Conservation (phyloP, 2,329 filamentous ascomycete species). For the Hypoxylon sp. region DNA sequence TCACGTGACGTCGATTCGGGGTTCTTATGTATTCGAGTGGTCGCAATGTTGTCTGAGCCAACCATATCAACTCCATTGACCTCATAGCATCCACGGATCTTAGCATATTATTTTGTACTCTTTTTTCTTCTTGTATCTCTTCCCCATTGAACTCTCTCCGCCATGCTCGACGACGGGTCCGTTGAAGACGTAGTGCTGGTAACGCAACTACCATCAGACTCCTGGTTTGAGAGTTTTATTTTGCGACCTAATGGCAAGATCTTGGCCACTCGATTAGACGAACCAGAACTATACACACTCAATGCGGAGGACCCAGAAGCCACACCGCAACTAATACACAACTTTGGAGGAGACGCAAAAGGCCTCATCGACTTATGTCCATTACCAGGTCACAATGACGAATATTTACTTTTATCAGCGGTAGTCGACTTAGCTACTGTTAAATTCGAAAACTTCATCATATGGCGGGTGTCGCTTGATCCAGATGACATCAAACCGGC, state of each 20-base stretch:
- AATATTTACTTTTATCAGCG: conserved; percentile 42
- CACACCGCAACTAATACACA: conserved; percentile 40
- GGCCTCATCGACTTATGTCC: conserved; percentile 42
- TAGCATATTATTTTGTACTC: no score
- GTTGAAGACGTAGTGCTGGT: conserved; percentile 42
- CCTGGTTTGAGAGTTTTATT: conserved; percentile 46
- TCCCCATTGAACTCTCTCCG: conserved; percentile 3
- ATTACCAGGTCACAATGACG: conserved; percentile 40
- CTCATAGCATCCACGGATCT: conserved; percentile 5
- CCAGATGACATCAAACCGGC: conserved; percentile 44
- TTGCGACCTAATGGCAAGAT: conserved; percentile 45
- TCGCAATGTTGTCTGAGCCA: conserved; percentile 24
- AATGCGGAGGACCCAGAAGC: conserved; percentile 41
- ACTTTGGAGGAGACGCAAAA: conserved; percentile 39
- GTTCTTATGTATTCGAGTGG: conserved; percentile 31
- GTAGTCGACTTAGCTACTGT: conserved; percentile 45
- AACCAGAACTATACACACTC: conserved; percentile 45
- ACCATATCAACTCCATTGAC: conserved; percentile 23
- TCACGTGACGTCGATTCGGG: conserved; percentile 21
- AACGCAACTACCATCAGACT: conserved; percentile 45
- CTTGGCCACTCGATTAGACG: conserved; percentile 43
- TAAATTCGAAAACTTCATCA: conserved; percentile 37
- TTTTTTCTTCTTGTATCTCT: not conserved
- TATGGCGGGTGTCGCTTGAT: conserved; percentile 42
- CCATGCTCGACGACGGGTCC: conserved; percentile 41